Evolutionary conservation across 345 rosid genomes (phyloP).

Genomic region (Lagerstroemia speciosa): DNA sequence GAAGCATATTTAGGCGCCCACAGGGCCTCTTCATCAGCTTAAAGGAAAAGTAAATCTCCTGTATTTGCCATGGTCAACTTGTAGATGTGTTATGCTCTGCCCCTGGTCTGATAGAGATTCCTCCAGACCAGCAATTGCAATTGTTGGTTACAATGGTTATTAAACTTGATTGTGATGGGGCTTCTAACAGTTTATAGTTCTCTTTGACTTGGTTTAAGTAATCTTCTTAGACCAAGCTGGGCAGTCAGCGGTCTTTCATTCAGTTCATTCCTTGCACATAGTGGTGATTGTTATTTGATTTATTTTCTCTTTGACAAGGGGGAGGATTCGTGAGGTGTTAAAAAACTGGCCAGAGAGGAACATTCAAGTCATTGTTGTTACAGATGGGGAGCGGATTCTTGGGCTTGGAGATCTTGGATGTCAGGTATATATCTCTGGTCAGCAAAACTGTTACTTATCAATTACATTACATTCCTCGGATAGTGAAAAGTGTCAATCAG

Average conservation of each 20-base stretch:
- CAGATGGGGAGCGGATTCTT: conserved; percentile 92
- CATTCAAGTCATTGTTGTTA: conserved; percentile 93
- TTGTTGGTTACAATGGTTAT: neutral
- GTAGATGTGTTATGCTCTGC: neutral
- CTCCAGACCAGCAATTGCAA: neutral
- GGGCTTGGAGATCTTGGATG: conserved; percentile 98
- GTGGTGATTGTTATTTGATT: neutral
- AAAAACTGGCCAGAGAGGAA: conserved; percentile 95
- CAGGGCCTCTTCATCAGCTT: conserved; percentile 95
- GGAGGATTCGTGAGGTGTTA: conserved; percentile 75
- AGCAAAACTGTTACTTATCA: neutral
- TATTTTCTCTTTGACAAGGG: conserved; percentile 32
- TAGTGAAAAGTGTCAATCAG: neutral
- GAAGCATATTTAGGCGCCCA: conserved; percentile 92
- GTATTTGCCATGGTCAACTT: neutral
- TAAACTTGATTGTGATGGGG: neutral
- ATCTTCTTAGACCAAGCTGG: neutral
- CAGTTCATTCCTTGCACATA: neutral
- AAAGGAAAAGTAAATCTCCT: conserved; percentile 65
- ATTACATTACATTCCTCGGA: neutral
- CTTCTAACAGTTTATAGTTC: neutral
- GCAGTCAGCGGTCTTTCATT: neutral
- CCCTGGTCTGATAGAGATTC: neutral
- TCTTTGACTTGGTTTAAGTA: neutral
- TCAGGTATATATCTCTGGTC: conserved; percentile 38